These are phyloP conservation scores for Umbellularia californica DNA, from an alignment of 164 flowering plant species.

Conservation along the genomic window DNA sequence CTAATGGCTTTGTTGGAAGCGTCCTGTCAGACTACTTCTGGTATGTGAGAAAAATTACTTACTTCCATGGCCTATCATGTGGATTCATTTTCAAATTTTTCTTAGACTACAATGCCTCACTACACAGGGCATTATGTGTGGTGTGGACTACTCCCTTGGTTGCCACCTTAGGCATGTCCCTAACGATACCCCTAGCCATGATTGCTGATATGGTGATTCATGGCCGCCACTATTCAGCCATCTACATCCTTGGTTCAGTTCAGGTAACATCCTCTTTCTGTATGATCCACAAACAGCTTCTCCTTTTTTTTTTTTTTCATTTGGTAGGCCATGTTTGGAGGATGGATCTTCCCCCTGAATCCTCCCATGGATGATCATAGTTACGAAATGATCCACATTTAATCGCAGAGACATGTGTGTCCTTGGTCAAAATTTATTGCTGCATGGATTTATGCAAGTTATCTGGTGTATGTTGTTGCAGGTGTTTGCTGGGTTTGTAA, in stretches of 20 bases:
- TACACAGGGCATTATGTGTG: conserved; percentile 76
- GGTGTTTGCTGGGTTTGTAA: conserved; percentile 90
- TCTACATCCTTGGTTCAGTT: conserved; percentile 74
- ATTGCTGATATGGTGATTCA: conserved; percentile 88
- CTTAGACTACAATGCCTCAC: neutral
- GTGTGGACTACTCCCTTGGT: conserved; percentile 94
- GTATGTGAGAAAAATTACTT: conserved; percentile 29
- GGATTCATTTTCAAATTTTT: conserved; percentile 1
- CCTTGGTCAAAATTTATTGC: neutral
- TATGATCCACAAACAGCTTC: neutral
- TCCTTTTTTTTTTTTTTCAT: neutral
- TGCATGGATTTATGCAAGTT: neutral
- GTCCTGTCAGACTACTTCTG: conserved; percentile 98
- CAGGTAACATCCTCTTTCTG: conserved; percentile 41
- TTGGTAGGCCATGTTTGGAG: too few relatives aligned
- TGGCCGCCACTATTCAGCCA: conserved; percentile 84
- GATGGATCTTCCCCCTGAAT: too few relatives aligned
- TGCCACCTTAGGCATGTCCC: conserved; percentile 90
- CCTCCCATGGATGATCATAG: neutral
- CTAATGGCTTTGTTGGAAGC: conserved; percentile 92
- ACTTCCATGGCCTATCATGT: neutral
- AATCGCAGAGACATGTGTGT: too few relatives aligned
- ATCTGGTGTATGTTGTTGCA: conserved; percentile 26
- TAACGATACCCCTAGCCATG: conserved; percentile 93
- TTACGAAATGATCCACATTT: neutral